A percentile compares a stretch with the other conserved stretches of the same genome.
Conservation (phyloP, 139 green algal genomes). For the Gonium pectorale region DNA sequence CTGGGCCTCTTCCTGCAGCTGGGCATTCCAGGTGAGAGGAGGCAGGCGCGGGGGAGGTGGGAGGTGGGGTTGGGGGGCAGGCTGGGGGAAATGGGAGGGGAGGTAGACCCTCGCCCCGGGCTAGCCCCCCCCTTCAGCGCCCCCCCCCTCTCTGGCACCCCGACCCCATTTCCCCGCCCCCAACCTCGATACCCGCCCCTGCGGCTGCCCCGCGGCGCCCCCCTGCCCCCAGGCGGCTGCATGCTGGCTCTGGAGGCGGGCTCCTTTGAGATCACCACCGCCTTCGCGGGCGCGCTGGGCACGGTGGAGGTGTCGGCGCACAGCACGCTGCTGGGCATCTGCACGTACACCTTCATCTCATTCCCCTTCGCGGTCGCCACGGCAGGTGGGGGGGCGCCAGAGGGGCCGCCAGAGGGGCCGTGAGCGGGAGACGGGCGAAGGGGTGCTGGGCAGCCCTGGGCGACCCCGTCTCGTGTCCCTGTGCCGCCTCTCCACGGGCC, state of each 20-base stretch:
- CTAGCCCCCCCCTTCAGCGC: not conserved
- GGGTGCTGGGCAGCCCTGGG: too few relatives aligned
- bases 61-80: not conserved
- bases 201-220: not conserved
- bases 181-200: not conserved
- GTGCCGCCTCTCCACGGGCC: too few relatives aligned
- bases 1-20: constrained; percentile 28
- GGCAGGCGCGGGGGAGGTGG: not conserved
- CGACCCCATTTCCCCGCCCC: too few relatives aligned
- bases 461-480: too few relatives aligned
- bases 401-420: too few relatives aligned
- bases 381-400: constrained; percentile 1
- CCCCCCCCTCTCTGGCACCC: too few relatives aligned
- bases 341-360: constrained; percentile 59
- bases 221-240: constrained; percentile 50
- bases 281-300: constrained; percentile 38
- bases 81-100: too few relatives aligned
- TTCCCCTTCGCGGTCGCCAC: constrained; percentile 68
- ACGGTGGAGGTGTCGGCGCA: constrained; percentile 48
- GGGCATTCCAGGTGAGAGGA: constrained; percentile 4
- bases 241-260: constrained; percentile 62
- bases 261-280: constrained; percentile 67
- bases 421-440: too few relatives aligned
- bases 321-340: constrained; percentile 58
- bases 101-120: too few relatives aligned